phyloP scores from a whole-genome alignment of 2,329 filamentous ascomycete species.

The Penicillium sp. region DNA sequence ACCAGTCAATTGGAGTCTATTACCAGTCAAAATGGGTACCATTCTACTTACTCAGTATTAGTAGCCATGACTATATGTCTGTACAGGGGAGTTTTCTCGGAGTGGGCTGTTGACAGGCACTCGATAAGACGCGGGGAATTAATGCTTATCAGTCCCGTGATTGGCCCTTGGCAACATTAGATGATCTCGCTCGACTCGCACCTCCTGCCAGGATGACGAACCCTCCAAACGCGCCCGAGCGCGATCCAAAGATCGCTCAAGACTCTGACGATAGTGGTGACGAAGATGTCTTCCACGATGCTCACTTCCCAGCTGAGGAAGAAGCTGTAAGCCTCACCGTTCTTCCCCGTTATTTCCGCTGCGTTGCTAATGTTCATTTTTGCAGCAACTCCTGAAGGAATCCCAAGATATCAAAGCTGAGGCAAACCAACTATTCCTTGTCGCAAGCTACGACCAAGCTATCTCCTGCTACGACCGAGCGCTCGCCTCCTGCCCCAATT shows the following conservation, averaged over 20 bases:
- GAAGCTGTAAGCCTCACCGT: conserved; percentile 42
- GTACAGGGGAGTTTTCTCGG: background rate
- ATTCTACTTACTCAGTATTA: conserved; percentile 1
- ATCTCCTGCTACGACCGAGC: conserved; percentile 83
- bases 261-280: conserved; percentile 36
- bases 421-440: conserved; percentile 78
- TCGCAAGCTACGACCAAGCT: conserved; percentile 71
- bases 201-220: conserved; percentile 25
- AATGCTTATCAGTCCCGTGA: conserved; percentile 24
- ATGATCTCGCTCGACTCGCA: conserved; percentile 1
- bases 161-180: conserved; percentile 12
- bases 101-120: conserved; percentile 9
- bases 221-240: conserved; percentile 2
- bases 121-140: conserved; percentile 15
- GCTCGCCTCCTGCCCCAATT: conserved; percentile 74
- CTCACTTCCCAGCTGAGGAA: conserved; percentile 49
- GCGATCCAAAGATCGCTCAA: conserved; percentile 8
- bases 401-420: conserved; percentile 71
- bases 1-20: conserved; percentile 2
- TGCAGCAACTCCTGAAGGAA: conserved; percentile 66
- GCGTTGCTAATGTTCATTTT: conserved; percentile 7
- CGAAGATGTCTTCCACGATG: conserved; percentile 45
- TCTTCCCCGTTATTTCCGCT: conserved; percentile 3
- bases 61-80: conserved; percentile 12
- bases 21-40: background rate